phyloP scores from a whole-genome alignment of 495 filamentous ascomycete species.

The Penicillium fimorum region DNA sequence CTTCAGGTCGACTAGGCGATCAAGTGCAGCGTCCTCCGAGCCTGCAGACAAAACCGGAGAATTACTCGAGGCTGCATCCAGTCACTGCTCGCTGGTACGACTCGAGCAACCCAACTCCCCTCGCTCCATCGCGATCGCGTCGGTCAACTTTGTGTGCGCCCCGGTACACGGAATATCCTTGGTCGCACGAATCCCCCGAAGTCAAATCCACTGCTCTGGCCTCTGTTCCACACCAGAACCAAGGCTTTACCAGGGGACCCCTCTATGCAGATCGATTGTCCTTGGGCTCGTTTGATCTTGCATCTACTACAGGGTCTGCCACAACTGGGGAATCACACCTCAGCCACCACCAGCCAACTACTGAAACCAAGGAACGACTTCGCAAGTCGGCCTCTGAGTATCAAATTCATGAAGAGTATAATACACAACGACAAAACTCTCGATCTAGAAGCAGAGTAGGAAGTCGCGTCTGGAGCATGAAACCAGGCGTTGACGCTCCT shows the following conservation, averaged over 20 bases:
- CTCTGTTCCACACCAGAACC: neutral
- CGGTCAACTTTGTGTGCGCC: conserved; percentile 31
- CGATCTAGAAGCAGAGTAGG: conserved; percentile 20
- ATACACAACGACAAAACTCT: conserved; percentile 7
- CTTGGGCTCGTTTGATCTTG: conserved; percentile 2
- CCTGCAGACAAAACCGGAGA: conserved; percentile 20
- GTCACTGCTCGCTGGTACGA: conserved; percentile 26
- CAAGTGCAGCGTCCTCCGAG: conserved; percentile 22
- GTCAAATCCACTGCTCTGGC: neutral
- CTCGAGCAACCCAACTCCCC: conserved; percentile 8
- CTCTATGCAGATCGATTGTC: conserved; percentile 19
- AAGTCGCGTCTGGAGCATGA: conserved; percentile 21
- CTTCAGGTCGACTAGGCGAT: neutral
- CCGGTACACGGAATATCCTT: conserved; percentile 26
- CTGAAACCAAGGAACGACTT: neutral
- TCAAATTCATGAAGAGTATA: neutral
- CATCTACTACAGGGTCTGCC: conserved; percentile 8
- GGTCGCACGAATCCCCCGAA: neutral
- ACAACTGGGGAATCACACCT: conserved; percentile 4
- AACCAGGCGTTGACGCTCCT: conserved; percentile 18
- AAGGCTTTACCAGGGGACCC: conserved; percentile 7
- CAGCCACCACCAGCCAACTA: conserved; percentile 7
- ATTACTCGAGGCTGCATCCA: conserved; percentile 20
- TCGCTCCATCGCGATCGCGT: conserved; percentile 12
- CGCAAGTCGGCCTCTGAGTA: conserved; percentile 20